phyloP scores from a whole-genome alignment of 1,139 yeast species.

The Magnusiomyces suaveolens region DNA sequence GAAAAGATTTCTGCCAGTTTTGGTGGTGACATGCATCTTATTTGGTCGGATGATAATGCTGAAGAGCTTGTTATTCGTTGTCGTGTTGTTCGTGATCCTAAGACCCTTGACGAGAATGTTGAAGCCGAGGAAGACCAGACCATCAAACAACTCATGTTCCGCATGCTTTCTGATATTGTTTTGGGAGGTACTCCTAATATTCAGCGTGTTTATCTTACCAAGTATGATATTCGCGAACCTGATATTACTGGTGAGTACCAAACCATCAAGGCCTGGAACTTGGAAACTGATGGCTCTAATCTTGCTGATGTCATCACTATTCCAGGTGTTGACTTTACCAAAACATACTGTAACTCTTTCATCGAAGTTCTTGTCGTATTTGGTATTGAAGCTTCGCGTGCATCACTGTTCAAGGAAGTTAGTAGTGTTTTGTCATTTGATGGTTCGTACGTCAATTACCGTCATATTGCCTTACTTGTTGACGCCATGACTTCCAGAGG shows the following conservation, averaged over 20 bases:
- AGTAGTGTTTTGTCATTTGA: conserved; percentile 96
- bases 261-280: conserved; percentile 92
- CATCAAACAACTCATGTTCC: conserved; percentile 88
- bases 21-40: conserved; percentile 90
- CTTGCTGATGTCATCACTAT: conserved; percentile 91
- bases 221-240: conserved; percentile 71
- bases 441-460: conserved; percentile 97
- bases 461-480: conserved; percentile 94
- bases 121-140: conserved; percentile 97
- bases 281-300: conserved; percentile 97
- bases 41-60: conserved; percentile 99
- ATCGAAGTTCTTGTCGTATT: conserved; percentile 90
- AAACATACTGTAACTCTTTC: conserved; percentile 92
- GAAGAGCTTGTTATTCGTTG: conserved; percentile 95
- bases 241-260: conserved; percentile 79
- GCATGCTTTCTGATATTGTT: conserved; percentile 90
- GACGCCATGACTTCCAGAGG: conserved; percentile 99
- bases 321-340: conserved; percentile 83
- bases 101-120: conserved; percentile 81
- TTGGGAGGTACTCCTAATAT: conserved; percentile 95
- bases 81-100: conserved; percentile 96
- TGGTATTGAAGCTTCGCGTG: conserved; percentile 97
- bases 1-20: conserved; percentile 88
- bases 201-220: conserved; percentile 85
- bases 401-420: conserved; percentile 87